These are phyloP conservation scores for Aspergillus ostianus DNA, from an alignment of 495 filamentous ascomycete genomes.

Conservation along the genomic window DNA sequence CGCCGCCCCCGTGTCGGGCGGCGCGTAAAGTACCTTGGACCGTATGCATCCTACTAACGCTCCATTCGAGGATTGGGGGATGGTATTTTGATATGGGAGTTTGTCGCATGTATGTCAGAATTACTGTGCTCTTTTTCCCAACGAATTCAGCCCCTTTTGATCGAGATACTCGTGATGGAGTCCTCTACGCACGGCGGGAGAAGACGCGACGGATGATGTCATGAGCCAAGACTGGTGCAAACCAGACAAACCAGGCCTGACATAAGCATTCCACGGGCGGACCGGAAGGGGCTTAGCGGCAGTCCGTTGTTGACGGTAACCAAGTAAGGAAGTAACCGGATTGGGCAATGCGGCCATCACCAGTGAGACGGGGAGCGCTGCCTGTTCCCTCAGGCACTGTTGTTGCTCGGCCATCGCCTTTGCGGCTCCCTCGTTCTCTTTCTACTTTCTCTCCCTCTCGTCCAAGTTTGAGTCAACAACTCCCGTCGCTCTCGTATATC, in stretches of 20 bases:
- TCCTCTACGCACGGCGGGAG: conserved; percentile 7
- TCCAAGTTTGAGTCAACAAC: no score
- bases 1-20: conserved; percentile 14
- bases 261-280: conserved; percentile 17
- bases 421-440: conserved; percentile 1
- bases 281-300: conserved; percentile 19
- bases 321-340: conserved; percentile 22
- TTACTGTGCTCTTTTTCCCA: not conserved
- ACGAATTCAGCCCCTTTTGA: not conserved
- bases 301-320: conserved; percentile 24
- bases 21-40: conserved; percentile 17
- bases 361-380: not conserved
- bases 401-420: conserved; percentile 13
- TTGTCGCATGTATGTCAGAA: conserved; percentile 9
- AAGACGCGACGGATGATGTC: conserved; percentile 36
- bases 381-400: conserved; percentile 5
- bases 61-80: not conserved
- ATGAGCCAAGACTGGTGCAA: conserved; percentile 12
- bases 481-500: not conserved
- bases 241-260: conserved; percentile 21
- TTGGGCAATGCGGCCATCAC: not conserved
- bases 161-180: not conserved
- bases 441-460: not conserved
- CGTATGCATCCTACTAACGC: not conserved
- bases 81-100: not conserved